Evolutionary conservation across 441 rosid genomes (phyloP).

Genomic region (Populus hybrid): DNA sequence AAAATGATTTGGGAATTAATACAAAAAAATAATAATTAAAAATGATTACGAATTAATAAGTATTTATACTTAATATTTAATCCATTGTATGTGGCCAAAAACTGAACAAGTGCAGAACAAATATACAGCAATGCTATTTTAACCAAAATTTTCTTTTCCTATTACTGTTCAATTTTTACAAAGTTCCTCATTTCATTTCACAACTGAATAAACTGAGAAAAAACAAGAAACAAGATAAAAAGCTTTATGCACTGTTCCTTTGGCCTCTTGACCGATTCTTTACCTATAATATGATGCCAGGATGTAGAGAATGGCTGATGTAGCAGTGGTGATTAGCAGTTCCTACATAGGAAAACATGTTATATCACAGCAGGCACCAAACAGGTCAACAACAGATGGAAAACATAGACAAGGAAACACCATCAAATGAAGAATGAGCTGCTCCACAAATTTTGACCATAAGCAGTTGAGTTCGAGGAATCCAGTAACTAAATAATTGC

Average conservation of each 20-base stretch:
- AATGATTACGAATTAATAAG: not conserved
- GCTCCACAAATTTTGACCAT: not conserved
- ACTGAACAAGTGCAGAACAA: not conserved
- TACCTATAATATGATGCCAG: conserved; percentile 66
- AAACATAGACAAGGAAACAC: not conserved
- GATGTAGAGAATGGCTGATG: conserved; percentile 64
- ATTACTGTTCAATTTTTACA: conserved; percentile 3
- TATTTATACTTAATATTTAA: not conserved
- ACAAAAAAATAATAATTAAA: too few relatives aligned
- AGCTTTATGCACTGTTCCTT: not conserved
- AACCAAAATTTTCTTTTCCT: conserved; percentile 11
- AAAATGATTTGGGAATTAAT: not conserved
- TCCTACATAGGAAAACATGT: conserved; percentile 52
- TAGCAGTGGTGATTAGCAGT: conserved; percentile 56
- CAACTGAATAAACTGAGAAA: conserved; percentile 7
- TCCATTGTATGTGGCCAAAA: not conserved
- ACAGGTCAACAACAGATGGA: conserved; percentile 6
- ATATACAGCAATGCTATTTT: not conserved
- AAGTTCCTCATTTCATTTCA: conserved; percentile 19
- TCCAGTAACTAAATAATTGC: not conserved
- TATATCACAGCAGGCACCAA: conserved; percentile 2
- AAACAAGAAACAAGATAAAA: not conserved
- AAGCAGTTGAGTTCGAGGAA: not conserved
- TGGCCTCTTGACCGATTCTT: not conserved
- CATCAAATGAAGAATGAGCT: not conserved